Percentiles rank a stretch among this genome's conserved stretches.
These are phyloP conservation scores for Cladophialophora immunda DNA, from an alignment of 2,329 filamentous ascomycete species.

Conservation along the genomic window DNA sequence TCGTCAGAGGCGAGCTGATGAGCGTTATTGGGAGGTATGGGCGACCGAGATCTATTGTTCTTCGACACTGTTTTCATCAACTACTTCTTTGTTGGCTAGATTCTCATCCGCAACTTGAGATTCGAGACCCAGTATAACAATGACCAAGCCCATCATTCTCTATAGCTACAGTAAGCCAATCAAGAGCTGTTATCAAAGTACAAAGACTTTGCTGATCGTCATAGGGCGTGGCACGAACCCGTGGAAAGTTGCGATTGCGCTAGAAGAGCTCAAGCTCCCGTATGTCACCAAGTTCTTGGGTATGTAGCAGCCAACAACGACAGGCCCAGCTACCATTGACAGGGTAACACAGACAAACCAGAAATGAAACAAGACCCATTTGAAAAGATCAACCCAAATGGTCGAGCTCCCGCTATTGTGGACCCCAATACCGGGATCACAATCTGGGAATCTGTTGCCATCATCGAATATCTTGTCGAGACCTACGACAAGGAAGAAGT, in stretches of 20 bases:
- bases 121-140: no score
- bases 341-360: conserved; percentile 15
- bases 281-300: conserved; percentile 40
- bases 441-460: neutral
- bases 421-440: conserved; percentile 50
- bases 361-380: conserved; percentile 38
- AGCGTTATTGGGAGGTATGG: no score
- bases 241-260: conserved; percentile 43
- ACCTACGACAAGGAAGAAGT: neutral
- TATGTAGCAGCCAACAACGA: neutral
- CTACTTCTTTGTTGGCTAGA: no score
- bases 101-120: no score
- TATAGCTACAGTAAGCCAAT: no score
- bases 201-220: no score
- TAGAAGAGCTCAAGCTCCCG: conserved; percentile 46
- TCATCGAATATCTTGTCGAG: conserved; percentile 10
- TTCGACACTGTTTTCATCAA: no score
- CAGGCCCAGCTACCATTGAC: no score
- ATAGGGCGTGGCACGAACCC: neutral
- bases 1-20: no score
- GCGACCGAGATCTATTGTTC: no score
- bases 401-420: conserved; percentile 46
- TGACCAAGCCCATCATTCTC: no score
- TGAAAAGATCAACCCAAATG: conserved; percentile 33
- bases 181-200: no score